Percentiles rank a stretch among this genome's conserved stretches.
These are phyloP conservation scores for Cryptococcus sp. DNA, from an alignment of 1,284 basidiomycete species.

Conservation along the genomic window DNA sequence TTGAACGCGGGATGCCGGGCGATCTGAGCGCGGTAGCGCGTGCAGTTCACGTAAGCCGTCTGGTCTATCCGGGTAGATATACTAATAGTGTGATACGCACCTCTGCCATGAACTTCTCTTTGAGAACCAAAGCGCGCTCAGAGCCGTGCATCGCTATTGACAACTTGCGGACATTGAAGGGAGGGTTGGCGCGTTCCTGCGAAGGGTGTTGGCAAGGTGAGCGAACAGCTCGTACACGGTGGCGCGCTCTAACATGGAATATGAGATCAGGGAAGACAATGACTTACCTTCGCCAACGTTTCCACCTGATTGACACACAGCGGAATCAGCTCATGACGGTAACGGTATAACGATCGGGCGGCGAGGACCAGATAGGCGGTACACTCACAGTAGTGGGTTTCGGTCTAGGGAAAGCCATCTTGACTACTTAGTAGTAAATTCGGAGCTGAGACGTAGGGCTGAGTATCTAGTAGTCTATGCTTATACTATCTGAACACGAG, in stretches of 20 bases:
- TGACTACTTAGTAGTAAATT: neutral
- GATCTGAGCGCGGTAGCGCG: constrained; percentile 32
- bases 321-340: neutral
- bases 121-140: constrained; percentile 48
- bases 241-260: neutral
- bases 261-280: neutral
- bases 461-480: neutral
- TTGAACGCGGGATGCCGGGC: constrained; percentile 59
- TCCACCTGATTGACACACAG: constrained; percentile 40
- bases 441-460: neutral
- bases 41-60: neutral
- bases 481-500: too few species aligned
- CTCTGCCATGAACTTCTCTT: constrained; percentile 59
- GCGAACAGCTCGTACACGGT: neutral
- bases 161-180: constrained; percentile 57
- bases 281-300: constrained; percentile 50
- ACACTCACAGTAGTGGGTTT: constrained; percentile 51
- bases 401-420: constrained; percentile 51
- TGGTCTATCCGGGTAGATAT: neutral
- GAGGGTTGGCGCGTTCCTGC: constrained; percentile 57
- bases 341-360: neutral
- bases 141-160: constrained; percentile 52
- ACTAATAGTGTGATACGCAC: constrained; percentile 25
- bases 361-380: neutral
- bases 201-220: neutral